These are phyloP conservation scores for Xylaria sp. DNA, from an alignment of 2,329 filamentous ascomycete genomes.

Conservation along the genomic window DNA sequence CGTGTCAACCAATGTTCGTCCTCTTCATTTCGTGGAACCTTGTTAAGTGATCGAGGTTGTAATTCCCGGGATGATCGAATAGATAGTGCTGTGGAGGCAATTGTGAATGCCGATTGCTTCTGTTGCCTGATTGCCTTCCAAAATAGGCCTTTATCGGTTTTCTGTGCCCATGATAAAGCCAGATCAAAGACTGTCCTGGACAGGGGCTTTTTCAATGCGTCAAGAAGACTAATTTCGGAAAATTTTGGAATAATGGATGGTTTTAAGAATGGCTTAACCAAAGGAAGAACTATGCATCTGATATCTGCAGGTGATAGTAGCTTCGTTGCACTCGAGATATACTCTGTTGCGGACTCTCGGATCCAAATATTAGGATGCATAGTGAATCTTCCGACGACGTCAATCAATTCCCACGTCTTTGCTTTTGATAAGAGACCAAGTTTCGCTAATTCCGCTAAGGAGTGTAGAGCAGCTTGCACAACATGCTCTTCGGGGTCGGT, in stretches of 20 bases:
- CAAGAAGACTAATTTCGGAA: conserved; percentile 78
- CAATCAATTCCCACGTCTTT: conserved; percentile 87
- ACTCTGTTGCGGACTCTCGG: conserved; percentile 85
- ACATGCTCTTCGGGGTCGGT: conserved; percentile 95
- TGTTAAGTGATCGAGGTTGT: conserved; percentile 67
- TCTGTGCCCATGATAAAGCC: conserved; percentile 84
- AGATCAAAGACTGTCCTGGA: conserved; percentile 85
- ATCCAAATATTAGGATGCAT: conserved; percentile 98
- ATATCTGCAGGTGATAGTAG: conserved; percentile 83
- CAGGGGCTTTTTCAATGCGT: conserved; percentile 84
- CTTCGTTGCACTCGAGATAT: conserved; percentile 79
- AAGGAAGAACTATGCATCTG: conserved; percentile 82
- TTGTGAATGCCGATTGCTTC: conserved; percentile 70
- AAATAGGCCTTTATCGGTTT: conserved; percentile 83
- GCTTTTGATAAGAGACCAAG: conserved; percentile 86
- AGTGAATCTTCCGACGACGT: conserved; percentile 84
- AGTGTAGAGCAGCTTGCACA: conserved; percentile 88
- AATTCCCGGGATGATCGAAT: conserved; percentile 67
- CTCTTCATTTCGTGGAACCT: conserved; percentile 82
- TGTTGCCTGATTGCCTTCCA: conserved; percentile 83
- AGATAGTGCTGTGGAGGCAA: conserved; percentile 66
- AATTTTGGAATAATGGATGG: conserved; percentile 72
- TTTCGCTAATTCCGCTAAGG: conserved; percentile 86
- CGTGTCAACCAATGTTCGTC: conserved; percentile 93
- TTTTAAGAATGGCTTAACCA: conserved; percentile 85